Base-by-base conservation (phyloP, 2,329 filamentous ascomycete species). In the Pseudopithomyces maydicus region DNA sequence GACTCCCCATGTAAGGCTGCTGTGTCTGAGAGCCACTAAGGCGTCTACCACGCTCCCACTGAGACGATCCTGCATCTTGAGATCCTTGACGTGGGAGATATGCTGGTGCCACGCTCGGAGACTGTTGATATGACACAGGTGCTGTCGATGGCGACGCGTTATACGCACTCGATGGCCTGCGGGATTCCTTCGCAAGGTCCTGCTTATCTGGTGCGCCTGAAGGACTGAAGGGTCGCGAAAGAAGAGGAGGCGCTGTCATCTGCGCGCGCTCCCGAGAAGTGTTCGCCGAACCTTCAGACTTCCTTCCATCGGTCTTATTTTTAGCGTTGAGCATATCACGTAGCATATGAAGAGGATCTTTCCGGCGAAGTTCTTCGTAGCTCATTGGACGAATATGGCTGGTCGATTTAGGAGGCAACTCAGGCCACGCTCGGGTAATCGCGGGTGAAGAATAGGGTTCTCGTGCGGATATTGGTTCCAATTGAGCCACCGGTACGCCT, bases 31-130 rank as follows among this genome's bases (percentile, higher is more conserved):
- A 68, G 26, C 62, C 65, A 54, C 71, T 74, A 38, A 62, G 50
- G 11, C 68, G 68, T 45, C 70, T 69, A 15, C 67, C 65, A 19
- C 61, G 66, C 22, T 73, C 66, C 67, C 66, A 72, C 4, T 63
- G 65, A 15, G 64, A 57, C 47, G 61, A 32, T 23, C 62, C 54
- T 49, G 66, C 67, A 43, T 72, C 70, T 19, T 69, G 60, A 14
- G 70, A 71, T 20, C 36, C 63, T 36, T 67, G 70, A 33, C 66
- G 70, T 44, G 61, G 56, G 46, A 60, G 50, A 56, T 67, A 65
- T 12, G 59, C 44, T 23, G 62, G 57, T 33, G 56, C 60, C 29
- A 54, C 55, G 36, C 36, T 55, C 5, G 64, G 60, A 26, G 62
- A 64, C 39, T 60, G 62, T 20, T 58, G 54, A 38, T 62, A 62